Evolutionary conservation across 345 rosid genomes (phyloP).

Genomic region (Rhizophora apiculata): DNA sequence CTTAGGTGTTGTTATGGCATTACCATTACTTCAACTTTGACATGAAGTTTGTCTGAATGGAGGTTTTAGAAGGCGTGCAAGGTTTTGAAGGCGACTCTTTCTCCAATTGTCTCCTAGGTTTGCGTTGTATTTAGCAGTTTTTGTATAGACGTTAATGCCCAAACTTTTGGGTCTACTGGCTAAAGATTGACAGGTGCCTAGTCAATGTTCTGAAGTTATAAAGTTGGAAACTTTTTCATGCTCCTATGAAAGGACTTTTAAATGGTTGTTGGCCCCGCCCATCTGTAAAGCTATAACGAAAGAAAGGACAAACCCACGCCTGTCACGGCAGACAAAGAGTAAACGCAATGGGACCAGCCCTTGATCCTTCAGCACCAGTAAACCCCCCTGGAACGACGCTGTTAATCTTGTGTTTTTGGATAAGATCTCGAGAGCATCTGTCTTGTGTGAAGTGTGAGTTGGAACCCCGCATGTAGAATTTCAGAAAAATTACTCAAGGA

Average conservation of each 20-base stretch:
- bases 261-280: not conserved
- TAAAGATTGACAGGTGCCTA: constrained; percentile 14
- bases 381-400: too few relatives aligned
- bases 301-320: too few relatives aligned
- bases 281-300: not conserved
- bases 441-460: too few relatives aligned
- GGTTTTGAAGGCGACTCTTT: constrained; percentile 9
- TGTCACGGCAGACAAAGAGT: too few relatives aligned
- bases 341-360: too few relatives aligned
- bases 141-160: constrained; percentile 32
- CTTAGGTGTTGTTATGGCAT: constrained; percentile 90
- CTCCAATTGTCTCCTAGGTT: constrained; percentile 12
- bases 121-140: constrained; percentile 18
- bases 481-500: not conserved
- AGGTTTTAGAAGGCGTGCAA: constrained; percentile 23
- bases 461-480: too few relatives aligned
- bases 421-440: too few relatives aligned
- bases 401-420: too few relatives aligned
- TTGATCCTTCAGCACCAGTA: too few relatives aligned
- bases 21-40: constrained; percentile 93
- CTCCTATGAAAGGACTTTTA: not conserved
- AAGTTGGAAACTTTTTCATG: constrained; percentile 5
- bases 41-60: constrained; percentile 1
- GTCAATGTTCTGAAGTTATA: constrained; percentile 12
- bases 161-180: constrained; percentile 17